Evolutionary conservation across 257 asterid species (phyloP), one percentile per base, ranked within the genome.

Genomic region (Solanum tacnaense): DNA sequence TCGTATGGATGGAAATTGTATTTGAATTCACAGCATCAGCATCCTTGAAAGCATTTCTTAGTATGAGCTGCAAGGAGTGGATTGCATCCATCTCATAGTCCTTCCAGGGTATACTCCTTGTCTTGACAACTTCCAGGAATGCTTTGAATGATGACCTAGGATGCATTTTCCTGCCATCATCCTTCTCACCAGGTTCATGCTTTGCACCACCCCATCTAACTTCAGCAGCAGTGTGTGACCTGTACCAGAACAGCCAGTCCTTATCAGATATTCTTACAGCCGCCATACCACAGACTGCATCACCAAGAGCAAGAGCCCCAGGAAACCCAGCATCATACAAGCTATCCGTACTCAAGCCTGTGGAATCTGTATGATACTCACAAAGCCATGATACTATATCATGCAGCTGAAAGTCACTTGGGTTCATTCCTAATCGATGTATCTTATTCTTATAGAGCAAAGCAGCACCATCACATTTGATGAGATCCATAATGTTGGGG

Each of bases 191-290:
- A 1, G 88, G 92, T 78, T 95, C 98, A 29, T 97, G 98, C 90
- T 97, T 97, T 5, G 98, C 98, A 27, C 99, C 98, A 70, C 98
- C 98, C 98, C 98, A 97, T 34, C 96, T 94, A 68, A 96, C 87
- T 86, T 93, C 98, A 0, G 94, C 93, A 46, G 98, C 99, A 27
- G 98, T 93, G 90, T 96, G 98, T 27, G 98, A 93, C 85, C 99
- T 91, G 90, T 94, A 97, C 99, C 99, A 97, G 90, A 97, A 95
- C 27, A 97, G 96, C 99, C 98, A 96, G 87, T 96, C 99, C 67
- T 87, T 92, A 15, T 94, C 95, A 3, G 94, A 93, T 70, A 97
- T 91, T 87, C 91, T 95, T 25, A 97, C 99, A 52, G 98, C 98
- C 32, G 99, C 99, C 99, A 96, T 96, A 74, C 99, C 99, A 76